phyloP scores from a whole-genome alignment of 1,139 yeast genomes.

The Candida sp. region DNA sequence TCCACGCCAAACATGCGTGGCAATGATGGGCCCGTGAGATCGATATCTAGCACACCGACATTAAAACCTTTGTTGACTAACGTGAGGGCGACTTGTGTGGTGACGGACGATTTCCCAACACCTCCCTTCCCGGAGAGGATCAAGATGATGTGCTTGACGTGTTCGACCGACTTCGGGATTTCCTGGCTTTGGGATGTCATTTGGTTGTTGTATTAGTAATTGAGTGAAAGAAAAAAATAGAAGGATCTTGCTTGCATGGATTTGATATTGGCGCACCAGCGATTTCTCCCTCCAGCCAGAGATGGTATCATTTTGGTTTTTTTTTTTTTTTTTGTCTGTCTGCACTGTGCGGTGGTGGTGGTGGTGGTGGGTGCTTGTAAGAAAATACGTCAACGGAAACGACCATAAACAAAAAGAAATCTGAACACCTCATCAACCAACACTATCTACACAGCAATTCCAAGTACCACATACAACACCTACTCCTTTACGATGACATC shows the following conservation, averaged over 20 bases:
- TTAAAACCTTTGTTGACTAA: slow-evolving; percentile 70
- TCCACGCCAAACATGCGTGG: slow-evolving; percentile 98
- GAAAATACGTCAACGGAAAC: neutral
- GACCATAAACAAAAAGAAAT: neutral
- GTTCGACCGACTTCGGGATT: slow-evolving; percentile 56
- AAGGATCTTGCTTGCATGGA: neutral
- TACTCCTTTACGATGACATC: slow-evolving; percentile 26
- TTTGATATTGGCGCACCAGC: no score
- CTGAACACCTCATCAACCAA: neutral
- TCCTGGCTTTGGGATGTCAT: slow-evolving; percentile 19
- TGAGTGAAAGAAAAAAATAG: neutral
- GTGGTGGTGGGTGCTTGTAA: no score
- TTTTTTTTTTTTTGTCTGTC: neutral
- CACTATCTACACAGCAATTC: neutral
- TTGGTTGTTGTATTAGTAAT: neutral
- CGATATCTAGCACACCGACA: slow-evolving; percentile 95
- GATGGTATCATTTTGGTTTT: no score
- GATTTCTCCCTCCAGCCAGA: no score
- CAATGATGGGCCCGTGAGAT: slow-evolving; percentile 94
- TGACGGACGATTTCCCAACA: slow-evolving; percentile 95
- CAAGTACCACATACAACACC: neutral
- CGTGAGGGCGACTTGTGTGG: slow-evolving; percentile 89
- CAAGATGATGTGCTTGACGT: slow-evolving; percentile 68
- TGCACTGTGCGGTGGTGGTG: no score
- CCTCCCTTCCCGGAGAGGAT: slow-evolving; percentile 55